Evolutionary conservation across 371 early-diverging fungal species (phyloP), one percentile per base, ranked within the genome.

Genomic region (Actinomortierella ambigua): DNA sequence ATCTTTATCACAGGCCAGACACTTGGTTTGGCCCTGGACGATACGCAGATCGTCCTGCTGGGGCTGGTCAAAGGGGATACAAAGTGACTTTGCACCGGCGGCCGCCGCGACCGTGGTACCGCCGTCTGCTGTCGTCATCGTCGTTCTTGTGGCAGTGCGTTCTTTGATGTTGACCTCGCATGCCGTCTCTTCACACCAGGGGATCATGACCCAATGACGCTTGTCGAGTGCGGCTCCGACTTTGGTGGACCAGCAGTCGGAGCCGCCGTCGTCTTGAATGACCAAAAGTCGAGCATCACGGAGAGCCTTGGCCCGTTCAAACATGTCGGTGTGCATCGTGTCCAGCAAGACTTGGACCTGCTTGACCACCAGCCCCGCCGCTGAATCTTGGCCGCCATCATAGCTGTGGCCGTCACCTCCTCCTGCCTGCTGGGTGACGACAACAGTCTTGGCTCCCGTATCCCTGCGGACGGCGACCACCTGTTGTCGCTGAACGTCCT

Each of bases 11-110:
- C 94, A 94, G 61, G 87, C 88, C 66, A 93, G 69, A 76, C 95
- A 94, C 81, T 89, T 89, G 57, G 88, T 88, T 34, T 79, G 82
- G 57, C 87, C 89, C 51, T 81, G 81, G 24, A 88, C 80, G 51
- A 91, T 83, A 13, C 89, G 87, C 50, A 84, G 78, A 50, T 92
- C 81, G n/a, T n/a, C n/a, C n/a, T n/a, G n/a, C 6, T 76, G 77
- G 52, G 94, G 93, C 83, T 96, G 93, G 39, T 85, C 82, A 76
- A 94, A 95, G 17, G 99, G 99, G 75, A 97, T 95, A 81, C 99
- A 99, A 46, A 99, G 88, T 8, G 97, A 91, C 81, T 99, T 99
- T 66, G 98, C 99, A 57, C 99, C 99, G 94, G 95, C 94, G 26
- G 93, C 89, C 47, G 96, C 93, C 94, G 95, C 94, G 26, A 93